Conservation (phyloP, 2,329 filamentous ascomycete genomes). For the Piedraia hortae region DNA sequence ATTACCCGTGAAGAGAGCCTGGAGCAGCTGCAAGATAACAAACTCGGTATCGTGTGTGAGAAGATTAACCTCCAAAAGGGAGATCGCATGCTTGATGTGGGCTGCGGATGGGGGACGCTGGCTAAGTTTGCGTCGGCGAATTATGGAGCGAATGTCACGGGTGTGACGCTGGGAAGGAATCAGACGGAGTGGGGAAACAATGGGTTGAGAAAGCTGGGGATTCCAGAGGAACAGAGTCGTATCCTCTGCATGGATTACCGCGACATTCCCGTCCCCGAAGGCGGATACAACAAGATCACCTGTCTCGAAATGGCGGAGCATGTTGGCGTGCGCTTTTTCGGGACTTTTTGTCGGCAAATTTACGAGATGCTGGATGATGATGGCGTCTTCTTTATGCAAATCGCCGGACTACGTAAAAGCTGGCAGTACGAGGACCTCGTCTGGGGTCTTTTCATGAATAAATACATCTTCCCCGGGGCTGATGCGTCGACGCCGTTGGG, state of each 20-base stretch:
- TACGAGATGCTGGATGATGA: constrained; percentile 92
- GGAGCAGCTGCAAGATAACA: constrained; percentile 94
- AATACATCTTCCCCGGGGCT: constrained; percentile 92
- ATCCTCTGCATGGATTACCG: constrained; percentile 95
- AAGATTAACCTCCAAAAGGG: constrained; percentile 67
- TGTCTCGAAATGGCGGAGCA: constrained; percentile 98
- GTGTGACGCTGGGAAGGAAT: constrained; percentile 83
- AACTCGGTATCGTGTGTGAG: constrained; percentile 79
- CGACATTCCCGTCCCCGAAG: constrained; percentile 52
- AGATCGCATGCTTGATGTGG: constrained; percentile 74
- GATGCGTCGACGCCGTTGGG: constrained; percentile 85
- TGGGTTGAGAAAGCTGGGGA: constrained; percentile 53
- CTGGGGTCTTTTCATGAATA: constrained; percentile 99
- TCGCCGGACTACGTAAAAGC: constrained; percentile 70
- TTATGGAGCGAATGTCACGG: constrained; percentile 64
- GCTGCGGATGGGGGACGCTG: constrained; percentile 93
- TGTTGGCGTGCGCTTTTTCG: constrained; percentile 77
- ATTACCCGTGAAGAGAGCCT: constrained; percentile 66
- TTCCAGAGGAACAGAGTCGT: constrained; percentile 65
- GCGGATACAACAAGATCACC: constrained; percentile 72
- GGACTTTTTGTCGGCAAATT: constrained; percentile 56
- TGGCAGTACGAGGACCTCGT: constrained; percentile 98
- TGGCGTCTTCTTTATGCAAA: constrained; percentile 85
- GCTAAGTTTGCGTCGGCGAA: constrained; percentile 78
- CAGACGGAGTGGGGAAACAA: constrained; percentile 93